Conservation (phyloP, 345 rosid species). For the Brassica napus region DNA sequence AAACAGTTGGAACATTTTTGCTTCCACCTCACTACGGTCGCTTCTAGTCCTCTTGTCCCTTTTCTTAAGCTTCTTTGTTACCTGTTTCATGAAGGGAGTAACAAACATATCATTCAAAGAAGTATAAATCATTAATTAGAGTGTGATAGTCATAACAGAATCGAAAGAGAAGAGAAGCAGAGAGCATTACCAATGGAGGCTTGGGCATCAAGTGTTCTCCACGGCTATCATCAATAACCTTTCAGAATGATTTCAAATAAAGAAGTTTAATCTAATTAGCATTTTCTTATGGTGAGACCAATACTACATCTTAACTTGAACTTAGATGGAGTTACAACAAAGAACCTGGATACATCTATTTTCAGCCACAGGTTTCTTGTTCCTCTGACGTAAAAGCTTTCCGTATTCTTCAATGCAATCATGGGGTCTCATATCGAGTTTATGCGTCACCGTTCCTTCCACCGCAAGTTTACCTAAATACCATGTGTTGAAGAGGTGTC, state of each 20-base stretch:
- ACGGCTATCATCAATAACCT: not conserved
- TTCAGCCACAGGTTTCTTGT: not conserved
- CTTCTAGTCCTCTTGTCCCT: not conserved
- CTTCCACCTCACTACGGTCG: not conserved
- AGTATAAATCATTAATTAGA: not conserved
- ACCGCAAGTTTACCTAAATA: not conserved
- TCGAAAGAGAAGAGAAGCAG: not conserved
- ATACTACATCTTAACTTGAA: not conserved
- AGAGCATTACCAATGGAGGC: not conserved
- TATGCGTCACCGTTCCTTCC: not conserved
- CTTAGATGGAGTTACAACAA: not conserved
- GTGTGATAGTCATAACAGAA: not conserved
- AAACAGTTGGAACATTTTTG: not conserved
- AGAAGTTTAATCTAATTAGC: not conserved
- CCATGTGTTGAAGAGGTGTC: not conserved
- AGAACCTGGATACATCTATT: not conserved
- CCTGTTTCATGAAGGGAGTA: not conserved
- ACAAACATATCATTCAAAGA: not conserved
- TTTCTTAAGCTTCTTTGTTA: not conserved
- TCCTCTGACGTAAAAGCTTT: not conserved
- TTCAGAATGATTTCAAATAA: not conserved
- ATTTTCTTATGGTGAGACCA: not conserved
- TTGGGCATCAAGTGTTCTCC: not conserved
- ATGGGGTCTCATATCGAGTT: not conserved
- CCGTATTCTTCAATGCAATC: not conserved